Conservation (phyloP, 495 filamentous ascomycete genomes). For the Aspergillus sparsus region DNA sequence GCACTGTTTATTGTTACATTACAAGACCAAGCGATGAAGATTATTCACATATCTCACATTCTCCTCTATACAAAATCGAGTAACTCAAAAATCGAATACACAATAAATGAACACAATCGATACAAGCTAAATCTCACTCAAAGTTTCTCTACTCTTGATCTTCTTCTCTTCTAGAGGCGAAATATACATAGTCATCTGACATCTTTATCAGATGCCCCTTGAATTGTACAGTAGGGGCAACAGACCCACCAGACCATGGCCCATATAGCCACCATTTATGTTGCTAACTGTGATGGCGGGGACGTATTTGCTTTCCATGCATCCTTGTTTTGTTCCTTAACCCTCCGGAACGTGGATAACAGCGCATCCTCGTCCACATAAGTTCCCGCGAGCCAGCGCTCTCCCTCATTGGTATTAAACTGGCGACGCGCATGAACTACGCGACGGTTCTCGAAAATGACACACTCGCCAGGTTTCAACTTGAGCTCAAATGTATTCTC, state of each 20-base stretch:
- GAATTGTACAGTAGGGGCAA: no score
- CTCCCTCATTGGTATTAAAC: constrained; percentile 59
- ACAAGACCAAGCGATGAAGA: constrained; percentile 19
- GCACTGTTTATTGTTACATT: constrained; percentile 12
- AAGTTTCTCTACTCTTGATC: no score
- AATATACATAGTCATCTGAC: no score
- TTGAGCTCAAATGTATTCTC: constrained; percentile 65
- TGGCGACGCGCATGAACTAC: constrained; percentile 73
- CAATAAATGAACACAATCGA: no score
- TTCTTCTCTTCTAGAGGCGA: no score
- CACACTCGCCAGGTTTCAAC: constrained; percentile 76
- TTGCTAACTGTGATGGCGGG: no score
- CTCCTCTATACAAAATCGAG: not conserved
- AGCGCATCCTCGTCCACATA: constrained; percentile 77
- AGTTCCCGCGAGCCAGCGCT: constrained; percentile 80
- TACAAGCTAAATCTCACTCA: no score
- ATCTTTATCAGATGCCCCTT: no score
- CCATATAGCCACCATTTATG: no score
- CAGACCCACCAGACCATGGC: no score
- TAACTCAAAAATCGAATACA: no score
- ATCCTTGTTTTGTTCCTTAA: constrained; percentile 21
- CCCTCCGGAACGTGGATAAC: constrained; percentile 49
- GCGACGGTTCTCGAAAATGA: constrained; percentile 81
- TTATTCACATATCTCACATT: constrained; percentile 4
- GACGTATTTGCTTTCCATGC: constrained; percentile 15